Base-by-base conservation (phyloP, 2,329 filamentous ascomycete genomes). In the Colletotrichum sp. region DNA sequence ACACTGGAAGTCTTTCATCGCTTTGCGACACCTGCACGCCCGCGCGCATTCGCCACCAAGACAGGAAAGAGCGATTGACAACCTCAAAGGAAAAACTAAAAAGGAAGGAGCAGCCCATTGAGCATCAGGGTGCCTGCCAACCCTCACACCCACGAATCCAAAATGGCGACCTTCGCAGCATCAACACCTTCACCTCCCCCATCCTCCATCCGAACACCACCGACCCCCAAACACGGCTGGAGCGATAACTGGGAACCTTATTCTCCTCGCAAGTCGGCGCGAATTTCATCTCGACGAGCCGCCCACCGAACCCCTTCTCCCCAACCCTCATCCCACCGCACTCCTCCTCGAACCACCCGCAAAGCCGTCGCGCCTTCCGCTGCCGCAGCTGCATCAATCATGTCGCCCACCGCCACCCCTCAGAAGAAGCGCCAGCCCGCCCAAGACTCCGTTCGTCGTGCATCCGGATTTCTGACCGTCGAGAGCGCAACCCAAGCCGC, bases 181-280 rank as follows among this genome's bases (percentile, higher is more conserved):
- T 88, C 87, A 83, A 94, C 93, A 59, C 93, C 93, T 78, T 90
- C 93, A 78, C 90, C 93, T 67, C 92, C 91, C 77, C 87, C 90
- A 48, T 84, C 86, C 57, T 85, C 86, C 78, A 85, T 94, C 77
- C 91, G 88, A 82, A 95, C 93, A 65, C 94, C 94, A 76, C 90
- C 91, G 55, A 92, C 94, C 71, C 94, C 94, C 64, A 90, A 90
- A 75, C 90, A 92, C 81, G 94, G 94, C 48, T 92, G 89, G 80
- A 88, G 89, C 79, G 94, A 96, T 84, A 85, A 88, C 77, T 96
- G 93, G 88, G 90, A 95, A 81, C 94, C 94, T 60, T 96, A 92
- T 82, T 92, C 93, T 76, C 92, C 93, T 71, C 91, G 93, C 83
- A 93, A 94, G 80, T 94, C 92, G 6, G 89, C 90, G 75, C 90